Conservation (phyloP, 768 basidiomycete genomes). For the Pisolithus marmoratus region DNA sequence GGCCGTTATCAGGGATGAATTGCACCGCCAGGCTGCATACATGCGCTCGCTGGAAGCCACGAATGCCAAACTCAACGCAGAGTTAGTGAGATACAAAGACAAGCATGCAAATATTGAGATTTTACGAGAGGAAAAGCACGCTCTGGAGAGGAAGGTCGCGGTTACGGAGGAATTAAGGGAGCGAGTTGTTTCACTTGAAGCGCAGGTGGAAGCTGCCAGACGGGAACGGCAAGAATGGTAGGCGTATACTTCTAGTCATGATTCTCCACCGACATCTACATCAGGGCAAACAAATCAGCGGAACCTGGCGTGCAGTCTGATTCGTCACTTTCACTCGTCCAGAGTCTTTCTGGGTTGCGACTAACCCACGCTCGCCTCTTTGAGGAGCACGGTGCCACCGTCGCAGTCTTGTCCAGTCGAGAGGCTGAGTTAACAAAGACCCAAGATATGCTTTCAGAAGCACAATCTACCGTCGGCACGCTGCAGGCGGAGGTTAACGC, state of each 20-base stretch:
- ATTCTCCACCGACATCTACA: constrained; percentile 1
- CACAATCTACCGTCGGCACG: constrained; percentile 25
- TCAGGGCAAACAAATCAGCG: constrained; percentile 35
- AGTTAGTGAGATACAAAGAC: constrained; percentile 50
- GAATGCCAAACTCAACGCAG: constrained; percentile 50
- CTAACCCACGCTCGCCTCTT: constrained; percentile 57
- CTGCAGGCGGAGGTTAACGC: constrained; percentile 34
- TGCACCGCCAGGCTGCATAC: constrained; percentile 60
- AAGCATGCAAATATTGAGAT: constrained; percentile 61
- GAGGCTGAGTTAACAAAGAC: constrained; percentile 45
- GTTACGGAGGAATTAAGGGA: constrained; percentile 51
- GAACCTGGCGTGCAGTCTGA: constrained; percentile 35
- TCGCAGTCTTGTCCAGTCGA: constrained; percentile 46
- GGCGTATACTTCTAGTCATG: constrained; percentile 6
- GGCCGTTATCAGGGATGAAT: constrained; percentile 59
- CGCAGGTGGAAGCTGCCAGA: constrained; percentile 56
- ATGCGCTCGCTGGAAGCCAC: constrained; percentile 52
- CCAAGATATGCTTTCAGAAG: constrained; percentile 33
- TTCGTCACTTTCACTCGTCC: constrained; percentile 50
- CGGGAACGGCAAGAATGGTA: constrained; percentile 56
- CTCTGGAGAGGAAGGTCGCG: constrained; percentile 48
- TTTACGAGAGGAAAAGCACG: constrained; percentile 67
- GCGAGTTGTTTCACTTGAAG: constrained; percentile 52
- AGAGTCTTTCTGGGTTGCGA: constrained; percentile 54
- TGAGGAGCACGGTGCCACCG: constrained; percentile 59